Conservation (phyloP, 2,329 filamentous ascomycete genomes). For the Lachnellula suecica region DNA sequence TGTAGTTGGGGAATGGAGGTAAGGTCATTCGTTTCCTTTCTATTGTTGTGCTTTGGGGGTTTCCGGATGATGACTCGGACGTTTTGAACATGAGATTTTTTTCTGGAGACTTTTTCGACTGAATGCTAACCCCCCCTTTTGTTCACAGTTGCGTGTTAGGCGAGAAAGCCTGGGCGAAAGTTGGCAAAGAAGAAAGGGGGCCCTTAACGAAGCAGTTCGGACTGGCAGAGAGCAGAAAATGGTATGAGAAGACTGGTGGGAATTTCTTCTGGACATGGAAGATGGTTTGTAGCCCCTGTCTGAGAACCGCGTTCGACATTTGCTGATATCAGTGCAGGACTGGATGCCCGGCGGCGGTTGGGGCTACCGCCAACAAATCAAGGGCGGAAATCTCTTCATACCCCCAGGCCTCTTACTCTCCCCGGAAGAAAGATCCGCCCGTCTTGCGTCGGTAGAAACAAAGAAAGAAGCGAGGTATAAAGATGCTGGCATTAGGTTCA, state of each 20-base stretch:
- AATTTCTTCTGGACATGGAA: slow-evolving; percentile 61
- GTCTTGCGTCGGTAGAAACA: too few species aligned
- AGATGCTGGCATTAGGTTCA: too few species aligned
- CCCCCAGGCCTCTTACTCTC: slow-evolving; percentile 39
- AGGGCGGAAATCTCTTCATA: slow-evolving; percentile 41
- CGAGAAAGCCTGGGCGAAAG: slow-evolving; percentile 48
- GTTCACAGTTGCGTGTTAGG: slow-evolving; percentile 48
- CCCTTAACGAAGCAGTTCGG: slow-evolving; percentile 46
- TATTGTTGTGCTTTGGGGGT: too few species aligned
- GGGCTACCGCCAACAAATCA: slow-evolving; percentile 54
- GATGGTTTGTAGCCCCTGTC: too few species aligned
- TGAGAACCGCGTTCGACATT: too few species aligned
- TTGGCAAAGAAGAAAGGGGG: slow-evolving; percentile 42
- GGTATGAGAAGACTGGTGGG: slow-evolving; percentile 49
- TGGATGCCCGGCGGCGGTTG: slow-evolving; percentile 63
- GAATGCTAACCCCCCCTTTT: too few species aligned
- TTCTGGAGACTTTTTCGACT: neutral
- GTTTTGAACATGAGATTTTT: neutral
- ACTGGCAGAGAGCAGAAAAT: slow-evolving; percentile 45
- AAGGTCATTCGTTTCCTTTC: neutral
- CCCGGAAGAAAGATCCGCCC: slow-evolving; percentile 35
- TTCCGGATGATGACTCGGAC: neutral
- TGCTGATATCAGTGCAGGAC: too few species aligned
- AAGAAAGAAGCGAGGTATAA: too few species aligned
- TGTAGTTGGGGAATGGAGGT: slow-evolving; percentile 57